A percentile compares a stretch with the other conserved stretches of the same genome.
Evolutionary conservation across 495 filamentous ascomycete genomes (phyloP).

Genomic region (Trichoderma reesei): DNA sequence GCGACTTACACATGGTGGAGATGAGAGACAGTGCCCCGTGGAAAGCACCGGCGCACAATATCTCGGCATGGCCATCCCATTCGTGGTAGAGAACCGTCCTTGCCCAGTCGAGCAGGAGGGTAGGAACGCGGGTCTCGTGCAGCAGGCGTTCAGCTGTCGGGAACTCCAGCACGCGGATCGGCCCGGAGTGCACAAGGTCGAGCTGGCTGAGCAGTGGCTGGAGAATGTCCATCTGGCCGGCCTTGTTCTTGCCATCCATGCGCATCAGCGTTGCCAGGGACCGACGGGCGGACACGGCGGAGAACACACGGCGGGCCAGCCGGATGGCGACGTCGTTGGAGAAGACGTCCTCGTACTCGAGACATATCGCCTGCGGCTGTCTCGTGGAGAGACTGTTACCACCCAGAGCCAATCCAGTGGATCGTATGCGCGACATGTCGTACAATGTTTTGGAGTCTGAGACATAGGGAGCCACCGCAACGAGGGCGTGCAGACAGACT

Average conservation of each 20-base stretch:
- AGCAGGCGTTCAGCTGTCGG: constrained; percentile 34
- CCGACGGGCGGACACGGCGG: constrained; percentile 38
- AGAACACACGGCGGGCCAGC: constrained; percentile 39
- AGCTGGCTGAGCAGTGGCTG: constrained; percentile 38
- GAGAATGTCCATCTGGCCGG: constrained; percentile 32
- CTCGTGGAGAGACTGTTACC: constrained; percentile 25
- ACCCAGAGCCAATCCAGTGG: constrained; percentile 32
- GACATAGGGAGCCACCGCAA: constrained; percentile 43
- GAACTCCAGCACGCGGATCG: constrained; percentile 33
- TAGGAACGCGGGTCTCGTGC: constrained; percentile 43
- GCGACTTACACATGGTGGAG: constrained; percentile 54
- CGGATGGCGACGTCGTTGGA: constrained; percentile 41
- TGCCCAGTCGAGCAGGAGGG: constrained; percentile 66
- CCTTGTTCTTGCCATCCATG: constrained; percentile 19
- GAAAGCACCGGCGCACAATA: constrained; percentile 54
- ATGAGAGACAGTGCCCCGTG: constrained; percentile 69
- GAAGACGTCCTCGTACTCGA: constrained; percentile 48
- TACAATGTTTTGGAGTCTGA: constrained; percentile 30
- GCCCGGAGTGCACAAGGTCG: constrained; percentile 33
- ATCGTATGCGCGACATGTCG: constrained; percentile 44
- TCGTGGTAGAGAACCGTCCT: constrained; percentile 62
- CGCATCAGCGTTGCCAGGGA: constrained; percentile 35
- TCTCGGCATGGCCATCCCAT: constrained; percentile 66
- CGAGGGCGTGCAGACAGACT: constrained; percentile 43
- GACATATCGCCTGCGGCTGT: constrained; percentile 35